Conservation (phyloP, 345 rosid species). For the Syzygium aromaticum region DNA sequence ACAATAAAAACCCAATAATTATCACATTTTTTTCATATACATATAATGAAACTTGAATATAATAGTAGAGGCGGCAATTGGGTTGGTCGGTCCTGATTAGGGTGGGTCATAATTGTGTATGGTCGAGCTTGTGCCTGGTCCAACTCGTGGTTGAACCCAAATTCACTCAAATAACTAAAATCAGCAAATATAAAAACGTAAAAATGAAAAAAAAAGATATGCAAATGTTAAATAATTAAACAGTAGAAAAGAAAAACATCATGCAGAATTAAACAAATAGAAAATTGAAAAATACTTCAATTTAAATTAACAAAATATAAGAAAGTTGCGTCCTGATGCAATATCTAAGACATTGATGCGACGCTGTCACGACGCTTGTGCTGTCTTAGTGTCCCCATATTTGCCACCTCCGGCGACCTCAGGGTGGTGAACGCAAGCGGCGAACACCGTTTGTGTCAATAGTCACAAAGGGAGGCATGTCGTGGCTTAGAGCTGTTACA, state of each 20-base stretch:
- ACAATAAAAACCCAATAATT: not conserved
- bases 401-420: not conserved
- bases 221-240: not conserved
- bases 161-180: not conserved
- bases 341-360: not conserved
- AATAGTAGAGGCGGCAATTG: not conserved
- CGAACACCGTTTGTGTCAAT: not conserved
- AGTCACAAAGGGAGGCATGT: not conserved
- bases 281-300: not conserved
- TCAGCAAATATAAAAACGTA: not conserved
- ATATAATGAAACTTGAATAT: not conserved
- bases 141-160: not conserved
- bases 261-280: not conserved
- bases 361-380: not conserved
- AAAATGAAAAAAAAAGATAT: not conserved
- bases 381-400: not conserved
- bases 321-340: not conserved
- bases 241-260: accelerated
- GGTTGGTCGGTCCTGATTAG: not conserved
- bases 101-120: not conserved
- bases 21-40: not conserved
- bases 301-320: not conserved
- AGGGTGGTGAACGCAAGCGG: not conserved
- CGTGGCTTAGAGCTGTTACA: not conserved
- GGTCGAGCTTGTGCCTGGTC: accelerated